Percentiles rank a stretch among this genome's conserved stretches.
Conservation (phyloP, 2,329 filamentous ascomycete species). For the Rutstroemia sp. region DNA sequence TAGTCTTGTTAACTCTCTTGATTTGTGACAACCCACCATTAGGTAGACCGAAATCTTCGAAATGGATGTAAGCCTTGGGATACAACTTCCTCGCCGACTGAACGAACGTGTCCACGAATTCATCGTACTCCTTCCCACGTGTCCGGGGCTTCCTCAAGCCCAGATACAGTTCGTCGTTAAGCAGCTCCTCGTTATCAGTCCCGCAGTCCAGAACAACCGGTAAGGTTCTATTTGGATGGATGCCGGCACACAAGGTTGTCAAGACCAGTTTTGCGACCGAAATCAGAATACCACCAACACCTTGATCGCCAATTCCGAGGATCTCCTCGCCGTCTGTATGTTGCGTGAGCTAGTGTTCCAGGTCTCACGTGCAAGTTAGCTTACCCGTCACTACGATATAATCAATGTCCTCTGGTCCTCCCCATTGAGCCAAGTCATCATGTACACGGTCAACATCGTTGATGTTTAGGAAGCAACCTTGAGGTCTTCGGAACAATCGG, state of each 20-base stretch:
- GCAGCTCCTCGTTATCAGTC: slow-evolving; percentile 69
- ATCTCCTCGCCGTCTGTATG: slow-evolving; percentile 57
- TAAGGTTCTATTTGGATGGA: slow-evolving; percentile 71
- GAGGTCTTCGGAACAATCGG: slow-evolving; percentile 65
- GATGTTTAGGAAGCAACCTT: slow-evolving; percentile 77
- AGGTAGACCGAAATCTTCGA: slow-evolving; percentile 76
- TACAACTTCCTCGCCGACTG: slow-evolving; percentile 59
- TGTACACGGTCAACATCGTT: slow-evolving; percentile 58
- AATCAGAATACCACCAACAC: slow-evolving; percentile 77
- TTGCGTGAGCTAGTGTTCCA: slow-evolving; percentile 12
- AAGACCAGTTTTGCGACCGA: slow-evolving; percentile 76
- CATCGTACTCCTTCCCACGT: slow-evolving; percentile 65
- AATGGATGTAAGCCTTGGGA: slow-evolving; percentile 78
- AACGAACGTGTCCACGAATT: slow-evolving; percentile 71
- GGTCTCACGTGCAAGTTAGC: slow-evolving; percentile 33
- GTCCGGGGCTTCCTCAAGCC: slow-evolving; percentile 61
- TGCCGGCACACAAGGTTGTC: slow-evolving; percentile 78
- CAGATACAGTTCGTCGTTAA: slow-evolving; percentile 72
- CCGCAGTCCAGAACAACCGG: slow-evolving; percentile 82
- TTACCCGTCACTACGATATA: slow-evolving; percentile 80
- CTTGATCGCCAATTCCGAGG: slow-evolving; percentile 83
- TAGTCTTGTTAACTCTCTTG: neutral
- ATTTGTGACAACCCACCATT: slow-evolving; percentile 44
- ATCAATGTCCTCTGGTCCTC: slow-evolving; percentile 66
- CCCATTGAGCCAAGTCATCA: slow-evolving; percentile 61